Evolutionary conservation across 2,329 filamentous ascomycete species (phyloP), one percentile per base, ranked within the genome.

Genomic region (Apiospora arundinis): DNA sequence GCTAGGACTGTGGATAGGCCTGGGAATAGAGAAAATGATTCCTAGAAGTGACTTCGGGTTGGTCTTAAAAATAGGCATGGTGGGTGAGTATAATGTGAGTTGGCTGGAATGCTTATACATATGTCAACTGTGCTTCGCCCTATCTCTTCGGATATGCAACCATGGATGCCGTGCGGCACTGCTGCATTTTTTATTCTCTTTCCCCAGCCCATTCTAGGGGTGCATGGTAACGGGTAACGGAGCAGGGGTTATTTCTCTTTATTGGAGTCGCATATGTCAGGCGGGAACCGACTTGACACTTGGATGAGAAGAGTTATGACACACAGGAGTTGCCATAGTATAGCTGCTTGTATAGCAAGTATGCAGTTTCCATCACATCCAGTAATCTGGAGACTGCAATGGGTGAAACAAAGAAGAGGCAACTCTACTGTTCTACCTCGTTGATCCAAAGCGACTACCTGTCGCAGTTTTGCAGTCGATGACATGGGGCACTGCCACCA

Each of bases 401-500:
- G 45, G 4, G 42, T 63, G 70, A 71, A 69, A 69, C 67, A 67
- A 42, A 32, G 52, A 69, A 56, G 37, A 25, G 23, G 42, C 42
- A 18, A 14, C 21, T 32, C 32, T 32, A 32, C 32, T 32, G 32
- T 40, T 40, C n/a, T 63, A n/a, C 56, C 32, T 63, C 28, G 32
- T 63, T 11, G 45, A 21, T 2, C 28, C 28, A 18, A n/a, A 63
- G 56, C 56, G 56, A 63, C 12, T 12, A 32, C 56, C 9, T 40
- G 56, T 63, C 56, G 56, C 56, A 63, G 56, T 63, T 32, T 23
- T 40, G 56, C 56, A 40, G 32, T n/a, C 9, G 21, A 63, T 63
- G 56, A 23, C 56, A 40, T 63, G 2, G 56, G 32, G 56, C 71
- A 72, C 71, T 28, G 71, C 71, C 71, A 40, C 71, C n/a, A 72